phyloP scores from a whole-genome alignment of 441 rosid genomes.

The Theobroma grandiflorum region DNA sequence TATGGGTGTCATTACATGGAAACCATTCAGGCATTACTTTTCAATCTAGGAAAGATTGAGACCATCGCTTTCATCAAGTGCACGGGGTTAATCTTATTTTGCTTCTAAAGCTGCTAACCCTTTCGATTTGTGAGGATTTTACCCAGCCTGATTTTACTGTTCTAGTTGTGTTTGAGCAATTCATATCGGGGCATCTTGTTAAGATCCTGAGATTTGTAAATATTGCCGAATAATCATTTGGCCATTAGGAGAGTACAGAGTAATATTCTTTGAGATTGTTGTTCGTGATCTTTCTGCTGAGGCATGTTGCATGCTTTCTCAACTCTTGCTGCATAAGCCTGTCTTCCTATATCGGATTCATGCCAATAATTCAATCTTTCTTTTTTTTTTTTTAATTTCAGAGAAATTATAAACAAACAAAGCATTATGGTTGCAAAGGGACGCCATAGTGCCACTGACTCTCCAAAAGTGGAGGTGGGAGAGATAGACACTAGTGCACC shows the following conservation, averaged over 20 bases:
- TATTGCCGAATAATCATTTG: conserved; percentile 1
- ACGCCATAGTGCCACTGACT: conserved; percentile 53
- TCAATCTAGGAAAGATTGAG: neutral
- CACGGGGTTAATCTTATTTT: neutral
- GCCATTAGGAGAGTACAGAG: neutral
- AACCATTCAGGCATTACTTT: neutral
- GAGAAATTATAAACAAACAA: conserved; percentile 1
- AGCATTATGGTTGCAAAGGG: conserved; percentile 82
- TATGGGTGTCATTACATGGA: neutral
- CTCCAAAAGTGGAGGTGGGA: conserved; percentile 84
- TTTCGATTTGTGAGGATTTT: conserved; percentile 4
- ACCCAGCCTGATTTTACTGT: neutral
- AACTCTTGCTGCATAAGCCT: neutral
- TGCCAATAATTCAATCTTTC: neutral
- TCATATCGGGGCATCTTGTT: neutral
- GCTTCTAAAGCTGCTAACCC: neutral
- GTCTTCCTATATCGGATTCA: neutral
- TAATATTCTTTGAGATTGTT: conserved; percentile 2
- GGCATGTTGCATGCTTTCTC: neutral
- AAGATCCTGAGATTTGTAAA: neutral
- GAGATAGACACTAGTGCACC: conserved; percentile 98
- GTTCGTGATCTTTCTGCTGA: neutral
- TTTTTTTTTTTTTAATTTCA: neutral
- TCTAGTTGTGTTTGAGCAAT: neutral
- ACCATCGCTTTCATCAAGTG: neutral